Percentiles rank a stretch among this genome's conserved stretches.
Conservation (phyloP, 2,329 filamentous ascomycete species). For the Fusarium sp. region DNA sequence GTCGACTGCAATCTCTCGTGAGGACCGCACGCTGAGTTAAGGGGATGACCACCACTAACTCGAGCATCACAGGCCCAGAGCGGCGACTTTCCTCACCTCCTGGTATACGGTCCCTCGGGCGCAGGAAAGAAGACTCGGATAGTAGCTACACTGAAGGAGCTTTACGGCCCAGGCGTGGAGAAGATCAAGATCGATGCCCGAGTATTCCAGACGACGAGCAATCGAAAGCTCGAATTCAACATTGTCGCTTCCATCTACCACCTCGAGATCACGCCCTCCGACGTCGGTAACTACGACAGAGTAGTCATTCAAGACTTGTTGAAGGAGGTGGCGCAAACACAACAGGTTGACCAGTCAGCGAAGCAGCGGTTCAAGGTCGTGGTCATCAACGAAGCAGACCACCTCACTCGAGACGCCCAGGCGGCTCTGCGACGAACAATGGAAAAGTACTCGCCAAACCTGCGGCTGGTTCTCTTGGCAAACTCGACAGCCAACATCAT, state of each 20-base stretch:
- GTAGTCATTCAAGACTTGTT: slow-evolving; percentile 96
- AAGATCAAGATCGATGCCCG: slow-evolving; percentile 99
- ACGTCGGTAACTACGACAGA: slow-evolving; percentile 95
- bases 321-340: slow-evolving; percentile 98
- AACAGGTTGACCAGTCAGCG: slow-evolving; percentile 95
- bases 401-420: slow-evolving; percentile 93
- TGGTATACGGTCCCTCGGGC: slow-evolving; percentile 96
- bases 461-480: slow-evolving; percentile 90
- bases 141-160: slow-evolving; percentile 92
- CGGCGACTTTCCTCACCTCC: slow-evolving; percentile 96
- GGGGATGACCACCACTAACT: slow-evolving; percentile 11
- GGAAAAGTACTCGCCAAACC: slow-evolving; percentile 98
- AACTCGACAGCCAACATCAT: slow-evolving; percentile 99
- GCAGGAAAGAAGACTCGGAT: slow-evolving; percentile 98
- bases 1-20: slow-evolving; percentile 87
- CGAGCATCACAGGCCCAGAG: slow-evolving; percentile 79
- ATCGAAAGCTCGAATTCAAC: slow-evolving; percentile 99
- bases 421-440: slow-evolving; percentile 94
- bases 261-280: slow-evolving; percentile 96
- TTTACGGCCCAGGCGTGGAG: slow-evolving; percentile 96
- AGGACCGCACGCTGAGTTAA: slow-evolving; percentile 60
- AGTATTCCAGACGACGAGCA: slow-evolving; percentile 94
- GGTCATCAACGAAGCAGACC: slow-evolving; percentile 98
- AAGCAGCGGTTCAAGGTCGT: slow-evolving; percentile 98
- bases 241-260: slow-evolving; percentile 98